Evolutionary conservation across 768 basidiomycete species (phyloP).

Genomic region (Lactarius sanguifluus): DNA sequence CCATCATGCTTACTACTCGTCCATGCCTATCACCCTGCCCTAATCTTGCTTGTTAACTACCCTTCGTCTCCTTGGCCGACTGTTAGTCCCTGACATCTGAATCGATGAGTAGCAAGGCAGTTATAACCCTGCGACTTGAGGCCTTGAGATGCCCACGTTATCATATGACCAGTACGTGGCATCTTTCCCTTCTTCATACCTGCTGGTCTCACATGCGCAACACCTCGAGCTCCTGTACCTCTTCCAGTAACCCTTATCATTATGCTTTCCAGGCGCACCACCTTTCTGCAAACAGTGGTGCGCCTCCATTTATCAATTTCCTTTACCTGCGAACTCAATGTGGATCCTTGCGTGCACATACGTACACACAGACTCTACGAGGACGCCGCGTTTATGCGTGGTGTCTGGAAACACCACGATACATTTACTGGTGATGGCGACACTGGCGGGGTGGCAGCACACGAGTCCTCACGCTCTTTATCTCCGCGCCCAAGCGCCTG

Average conservation of each 20-base stretch:
- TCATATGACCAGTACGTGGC: conserved; percentile 78
- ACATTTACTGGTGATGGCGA: not conserved
- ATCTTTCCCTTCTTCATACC: conserved; percentile 22
- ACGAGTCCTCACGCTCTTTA: too few species aligned
- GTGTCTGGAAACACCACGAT: conserved; percentile 26
- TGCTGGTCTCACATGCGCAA: conserved; percentile 39
- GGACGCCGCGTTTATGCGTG: conserved; percentile 26
- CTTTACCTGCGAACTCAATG: too few species aligned
- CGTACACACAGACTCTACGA: conserved; percentile 17
- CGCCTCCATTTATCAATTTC: too few species aligned
- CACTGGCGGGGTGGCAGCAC: too few species aligned
- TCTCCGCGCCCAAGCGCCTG: too few species aligned
- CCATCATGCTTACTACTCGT: too few species aligned
- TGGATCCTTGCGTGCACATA: too few species aligned
- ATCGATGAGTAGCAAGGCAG: too few species aligned
- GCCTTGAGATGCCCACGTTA: conserved; percentile 84
- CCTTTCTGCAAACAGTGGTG: conserved; percentile 69
- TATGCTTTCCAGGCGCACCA: conserved; percentile 73
- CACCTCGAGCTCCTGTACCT: conserved; percentile 80
- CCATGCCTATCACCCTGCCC: too few species aligned
- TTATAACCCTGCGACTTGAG: conserved; percentile 69
- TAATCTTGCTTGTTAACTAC: too few species aligned
- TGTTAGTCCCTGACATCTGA: too few species aligned
- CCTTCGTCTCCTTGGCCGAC: too few species aligned
- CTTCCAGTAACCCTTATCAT: conserved; percentile 86